Base-by-base conservation (phyloP, 1,284 basidiomycete species). In the Ustilago cynodontis region DNA sequence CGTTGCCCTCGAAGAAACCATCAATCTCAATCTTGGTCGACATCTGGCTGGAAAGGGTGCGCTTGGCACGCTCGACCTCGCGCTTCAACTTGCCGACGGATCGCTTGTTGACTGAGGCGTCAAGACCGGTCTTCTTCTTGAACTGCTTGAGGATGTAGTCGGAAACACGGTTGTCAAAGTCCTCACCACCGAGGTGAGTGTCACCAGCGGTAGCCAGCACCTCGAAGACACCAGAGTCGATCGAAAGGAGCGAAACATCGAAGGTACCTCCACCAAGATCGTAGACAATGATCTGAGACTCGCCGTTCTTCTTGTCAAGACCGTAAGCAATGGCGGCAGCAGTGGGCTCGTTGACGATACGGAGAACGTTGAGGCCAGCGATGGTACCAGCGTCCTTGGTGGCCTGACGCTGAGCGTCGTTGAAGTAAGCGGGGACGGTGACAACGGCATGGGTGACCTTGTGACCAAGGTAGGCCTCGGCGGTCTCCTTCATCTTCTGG, bases 341-440 rank as follows among this genome's bases (percentile, higher is more conserved):
- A 58, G 96, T 98, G 59, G 96, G 96, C 88, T 99, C 96, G 88
- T 98, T 98, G 88, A 99, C 95, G 87, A 98, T 98, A 88, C 95
- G 94, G 83, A 98, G 92, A 70, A 98, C 94, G 78, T 92, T 91
- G 60, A 99, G 92, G 87, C 96, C 95, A 58, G 96, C 94, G 82
- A 98, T 98, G 43, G 92, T 93, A 83, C 96, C 96, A 77, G 96
- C 95, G 86, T 99, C 96, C 89, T 98, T 98, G 88, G 96, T 99
- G 13, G 95, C 96, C 87, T 96, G 94, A 87, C 95, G 94, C 88
- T 99, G 96, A 86, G 95, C 94, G 88, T 99, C 95, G 88, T 98
- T 98, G 91, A 78, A 78, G 67, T 88, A 98, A 61, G 96, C 96
- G 65, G 96, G 96, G 84, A 98, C 95, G 47, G 96, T 98, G 86